phyloP scores from a whole-genome alignment of 495 filamentous ascomycete genomes.

The Thozetella sp. region DNA sequence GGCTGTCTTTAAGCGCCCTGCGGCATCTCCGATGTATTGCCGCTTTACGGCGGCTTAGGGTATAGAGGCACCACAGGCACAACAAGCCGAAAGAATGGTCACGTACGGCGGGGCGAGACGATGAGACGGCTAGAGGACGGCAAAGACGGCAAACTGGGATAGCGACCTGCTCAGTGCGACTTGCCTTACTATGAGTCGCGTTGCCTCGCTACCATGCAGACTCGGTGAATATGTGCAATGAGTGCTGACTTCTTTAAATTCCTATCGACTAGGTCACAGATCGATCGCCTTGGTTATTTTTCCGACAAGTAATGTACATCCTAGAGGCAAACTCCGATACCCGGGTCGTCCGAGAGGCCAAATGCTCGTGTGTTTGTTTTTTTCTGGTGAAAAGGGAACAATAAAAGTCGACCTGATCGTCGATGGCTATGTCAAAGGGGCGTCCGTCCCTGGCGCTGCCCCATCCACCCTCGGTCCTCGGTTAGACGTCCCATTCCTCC shows the following conservation, averaged over 20 bases:
- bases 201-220: too few relatives aligned
- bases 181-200: too few relatives aligned
- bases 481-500: slow-evolving; percentile 52
- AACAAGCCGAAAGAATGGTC: too few relatives aligned
- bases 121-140: too few relatives aligned
- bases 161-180: too few relatives aligned
- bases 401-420: not conserved
- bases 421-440: not conserved
- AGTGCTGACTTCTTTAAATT: not conserved
- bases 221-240: too few relatives aligned
- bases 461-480: not conserved
- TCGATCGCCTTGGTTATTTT: not conserved
- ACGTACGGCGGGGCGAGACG: too few relatives aligned
- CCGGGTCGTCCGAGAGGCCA: not conserved
- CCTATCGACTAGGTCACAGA: not conserved
- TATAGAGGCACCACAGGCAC: too few relatives aligned
- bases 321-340: slow-evolving; percentile 1
- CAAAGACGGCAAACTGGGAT: too few relatives aligned
- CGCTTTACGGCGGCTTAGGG: too few relatives aligned
- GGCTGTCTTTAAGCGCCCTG: not conserved
- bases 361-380: too few relatives aligned
- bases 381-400: not conserved
- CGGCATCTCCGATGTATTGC: slow-evolving; percentile 1
- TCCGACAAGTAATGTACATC: slow-evolving; percentile 4
- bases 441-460: not conserved